A percentile compares a stretch with the other conserved stretches of the same genome.
These are phyloP conservation scores for Leucosporidium creatinivorum DNA, from an alignment of 768 basidiomycete genomes.

Conservation along the genomic window DNA sequence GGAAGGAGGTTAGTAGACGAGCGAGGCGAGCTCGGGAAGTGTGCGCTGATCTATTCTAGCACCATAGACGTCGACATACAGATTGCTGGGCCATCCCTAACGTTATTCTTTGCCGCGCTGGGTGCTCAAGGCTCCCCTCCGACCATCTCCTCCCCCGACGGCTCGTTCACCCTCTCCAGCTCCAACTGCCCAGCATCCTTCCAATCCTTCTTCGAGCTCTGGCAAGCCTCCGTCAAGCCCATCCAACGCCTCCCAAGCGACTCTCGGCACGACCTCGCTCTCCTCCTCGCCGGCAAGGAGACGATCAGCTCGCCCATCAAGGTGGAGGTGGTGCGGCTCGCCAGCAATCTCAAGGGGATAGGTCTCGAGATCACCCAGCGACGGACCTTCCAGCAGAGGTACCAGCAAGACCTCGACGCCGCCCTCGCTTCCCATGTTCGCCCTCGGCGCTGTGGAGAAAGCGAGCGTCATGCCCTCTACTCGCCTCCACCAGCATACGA, in stretches of 20 bases:
- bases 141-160: conserved; percentile 67
- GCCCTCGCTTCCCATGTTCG: conserved; percentile 60
- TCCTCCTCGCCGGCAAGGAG: conserved; percentile 61
- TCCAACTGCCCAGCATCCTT: conserved; percentile 66
- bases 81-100: conserved; percentile 62
- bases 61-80: conserved; percentile 4
- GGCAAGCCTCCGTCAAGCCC: conserved; percentile 58
- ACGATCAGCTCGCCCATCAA: conserved; percentile 42
- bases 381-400: conserved; percentile 73
- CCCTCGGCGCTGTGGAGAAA: conserved; percentile 14
- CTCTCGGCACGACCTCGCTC: conserved; percentile 71
- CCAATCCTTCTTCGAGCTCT: conserved; percentile 61
- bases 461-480: conserved; percentile 50
- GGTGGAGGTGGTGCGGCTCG: conserved; percentile 52
- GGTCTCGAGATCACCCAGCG: conserved; percentile 81
- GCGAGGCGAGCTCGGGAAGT: no score
- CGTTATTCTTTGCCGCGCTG: conserved; percentile 75
- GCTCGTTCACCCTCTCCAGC: conserved; percentile 51
- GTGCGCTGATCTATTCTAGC: no score
- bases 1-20: conserved; percentile 38
- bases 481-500: conserved; percentile 66
- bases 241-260: conserved; percentile 61
- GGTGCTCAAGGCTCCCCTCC: conserved; percentile 68
- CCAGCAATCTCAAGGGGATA: conserved; percentile 74
- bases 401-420: conserved; percentile 65